Evolutionary conservation across 371 early-diverging fungal species (phyloP).

Genomic region (Nematocida parisii): DNA sequence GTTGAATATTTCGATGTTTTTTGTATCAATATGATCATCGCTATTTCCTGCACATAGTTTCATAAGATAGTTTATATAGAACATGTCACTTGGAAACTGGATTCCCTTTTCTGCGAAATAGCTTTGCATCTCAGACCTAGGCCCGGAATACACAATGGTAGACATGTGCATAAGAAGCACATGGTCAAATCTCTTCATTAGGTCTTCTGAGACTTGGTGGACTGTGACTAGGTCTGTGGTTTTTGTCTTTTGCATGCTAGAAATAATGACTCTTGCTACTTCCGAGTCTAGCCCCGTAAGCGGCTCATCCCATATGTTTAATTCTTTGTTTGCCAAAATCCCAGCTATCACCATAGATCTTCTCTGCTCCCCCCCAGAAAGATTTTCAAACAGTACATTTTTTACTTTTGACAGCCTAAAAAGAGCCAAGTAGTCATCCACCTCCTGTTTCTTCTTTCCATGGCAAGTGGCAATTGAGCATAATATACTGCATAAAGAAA

Average conservation of each 20-base stretch:
- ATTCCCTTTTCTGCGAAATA: slow-evolving; percentile 13
- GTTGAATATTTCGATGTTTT: slow-evolving; percentile 17
- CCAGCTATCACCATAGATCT: slow-evolving; percentile 24
- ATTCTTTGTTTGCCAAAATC: slow-evolving; percentile 1
- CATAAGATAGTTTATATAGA: slow-evolving; percentile 23
- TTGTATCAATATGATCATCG: not conserved
- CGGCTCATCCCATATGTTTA: slow-evolving; percentile 50
- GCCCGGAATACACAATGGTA: slow-evolving; percentile 39
- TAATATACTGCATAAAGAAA: not conserved
- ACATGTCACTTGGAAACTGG: slow-evolving; percentile 12
- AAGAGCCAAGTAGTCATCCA: not conserved
- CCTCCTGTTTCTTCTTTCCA: slow-evolving; percentile 4
- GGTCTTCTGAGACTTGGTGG: slow-evolving; percentile 14
- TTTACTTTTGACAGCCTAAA: not conserved
- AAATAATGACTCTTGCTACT: slow-evolving; percentile 1
- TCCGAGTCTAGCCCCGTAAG: slow-evolving; percentile 28
- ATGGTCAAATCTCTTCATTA: slow-evolving; percentile 25
- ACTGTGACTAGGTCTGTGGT: slow-evolving; percentile 29
- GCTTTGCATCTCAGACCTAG: not conserved
- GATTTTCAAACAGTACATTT: slow-evolving; percentile 13
- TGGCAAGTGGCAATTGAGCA: slow-evolving; percentile 18
- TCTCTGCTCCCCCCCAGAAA: slow-evolving; percentile 32
- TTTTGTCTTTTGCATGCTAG: slow-evolving; percentile 11
- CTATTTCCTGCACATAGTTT: not conserved
- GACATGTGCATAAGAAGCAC: slow-evolving; percentile 34